phyloP scores from a whole-genome alignment of 371 early-diverging fungal genomes.

The Mucor plumbeus region DNA sequence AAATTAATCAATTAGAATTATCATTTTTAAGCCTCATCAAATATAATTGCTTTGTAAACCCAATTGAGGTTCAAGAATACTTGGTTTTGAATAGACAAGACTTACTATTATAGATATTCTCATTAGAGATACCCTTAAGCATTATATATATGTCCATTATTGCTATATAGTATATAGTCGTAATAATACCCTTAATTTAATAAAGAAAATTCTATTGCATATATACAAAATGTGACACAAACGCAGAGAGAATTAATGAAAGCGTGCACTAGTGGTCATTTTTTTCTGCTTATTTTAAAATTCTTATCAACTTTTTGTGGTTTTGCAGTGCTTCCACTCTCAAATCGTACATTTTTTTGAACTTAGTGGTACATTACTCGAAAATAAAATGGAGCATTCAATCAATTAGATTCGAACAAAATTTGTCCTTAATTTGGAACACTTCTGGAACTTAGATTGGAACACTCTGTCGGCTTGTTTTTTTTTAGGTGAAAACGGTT shows the following conservation, averaged over 20 bases:
- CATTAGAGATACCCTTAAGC: background rate
- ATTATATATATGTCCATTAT: background rate
- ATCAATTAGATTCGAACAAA: too few species aligned
- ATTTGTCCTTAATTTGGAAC: too few species aligned
- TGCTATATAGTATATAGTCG: background rate
- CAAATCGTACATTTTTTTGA: too few species aligned
- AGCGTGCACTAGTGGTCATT: conserved; percentile 5
- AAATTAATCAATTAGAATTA: conserved; percentile 36
- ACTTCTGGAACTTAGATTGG: too few species aligned
- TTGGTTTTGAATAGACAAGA: conserved; percentile 34
- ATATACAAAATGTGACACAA: background rate
- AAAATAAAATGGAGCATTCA: too few species aligned
- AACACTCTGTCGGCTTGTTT: too few species aligned
- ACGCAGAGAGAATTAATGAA: background rate
- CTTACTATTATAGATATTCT: conserved; percentile 22
- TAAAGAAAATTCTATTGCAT: background rate
- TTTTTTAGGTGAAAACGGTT: conserved; percentile 18
- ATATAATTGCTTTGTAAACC: conserved; percentile 32
- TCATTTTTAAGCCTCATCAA: conserved; percentile 32
- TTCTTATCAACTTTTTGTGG: background rate
- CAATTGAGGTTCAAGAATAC: conserved; percentile 32
- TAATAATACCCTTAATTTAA: conserved; percentile 3
- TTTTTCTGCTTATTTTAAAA: background rate
- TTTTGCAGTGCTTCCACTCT: too few species aligned
- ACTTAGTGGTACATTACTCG: too few species aligned